phyloP scores from a whole-genome alignment of 2,329 filamentous ascomycete genomes.

The Exophiala mesophila region DNA sequence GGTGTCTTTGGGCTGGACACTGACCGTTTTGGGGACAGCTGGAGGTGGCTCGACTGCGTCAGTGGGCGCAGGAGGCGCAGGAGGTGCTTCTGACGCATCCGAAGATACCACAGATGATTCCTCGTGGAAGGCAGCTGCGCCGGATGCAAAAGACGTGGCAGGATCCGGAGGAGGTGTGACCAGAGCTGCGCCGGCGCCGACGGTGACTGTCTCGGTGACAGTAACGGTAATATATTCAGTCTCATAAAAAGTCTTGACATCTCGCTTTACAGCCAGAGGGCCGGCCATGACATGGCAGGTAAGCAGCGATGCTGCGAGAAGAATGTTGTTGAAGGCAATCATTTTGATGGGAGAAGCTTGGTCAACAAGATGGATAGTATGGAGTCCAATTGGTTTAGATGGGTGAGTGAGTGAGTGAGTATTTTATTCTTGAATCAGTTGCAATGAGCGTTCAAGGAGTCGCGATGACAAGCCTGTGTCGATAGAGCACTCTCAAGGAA shows the following conservation, averaged over 20 bases:
- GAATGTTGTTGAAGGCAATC: conserved; percentile 24
- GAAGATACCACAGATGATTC: too few species aligned
- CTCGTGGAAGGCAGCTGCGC: conserved; percentile 5
- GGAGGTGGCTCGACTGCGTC: conserved; percentile 21
- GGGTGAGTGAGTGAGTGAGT: conserved; percentile 11
- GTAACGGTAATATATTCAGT: conserved; percentile 24
- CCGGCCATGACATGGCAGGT: conserved; percentile 19
- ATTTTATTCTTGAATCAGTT: too few species aligned
- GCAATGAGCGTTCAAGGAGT: conserved; percentile 8
- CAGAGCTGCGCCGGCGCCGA: conserved; percentile 21
- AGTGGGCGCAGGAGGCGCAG: conserved; percentile 18
- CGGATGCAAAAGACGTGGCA: conserved; percentile 12
- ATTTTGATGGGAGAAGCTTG: conserved; percentile 23
- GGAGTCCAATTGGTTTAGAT: conserved; percentile 1
- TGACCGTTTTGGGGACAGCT: conserved; percentile 4
- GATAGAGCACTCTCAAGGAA: conserved; percentile 4
- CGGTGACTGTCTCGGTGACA: conserved; percentile 23
- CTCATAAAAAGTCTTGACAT: conserved; percentile 17
- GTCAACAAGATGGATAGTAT: conserved; percentile 18
- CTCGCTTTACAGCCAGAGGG: conserved; percentile 15
- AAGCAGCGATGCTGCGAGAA: conserved; percentile 23
- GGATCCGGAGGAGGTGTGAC: conserved; percentile 8
- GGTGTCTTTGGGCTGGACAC: conserved; percentile 7
- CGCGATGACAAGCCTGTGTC: conserved; percentile 22
- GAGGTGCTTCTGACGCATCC: too few species aligned